A percentile compares a stretch with the other conserved stretches of the same genome.
These are phyloP conservation scores for Coemansia sp. DNA, from an alignment of 192 early-diverging fungal species.

Conservation along the genomic window DNA sequence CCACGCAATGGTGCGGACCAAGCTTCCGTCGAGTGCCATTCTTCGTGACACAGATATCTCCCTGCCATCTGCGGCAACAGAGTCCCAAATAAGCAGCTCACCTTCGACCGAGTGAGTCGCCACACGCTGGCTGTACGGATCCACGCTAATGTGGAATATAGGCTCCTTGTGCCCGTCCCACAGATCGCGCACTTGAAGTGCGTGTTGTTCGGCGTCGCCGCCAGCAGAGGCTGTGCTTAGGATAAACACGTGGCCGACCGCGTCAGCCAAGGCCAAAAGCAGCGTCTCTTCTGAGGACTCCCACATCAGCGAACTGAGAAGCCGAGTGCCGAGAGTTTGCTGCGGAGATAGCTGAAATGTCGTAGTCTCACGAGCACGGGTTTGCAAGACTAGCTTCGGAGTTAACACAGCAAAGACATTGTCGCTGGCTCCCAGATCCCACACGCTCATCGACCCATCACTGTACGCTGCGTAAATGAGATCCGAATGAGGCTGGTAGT, in stretches of 20 bases:
- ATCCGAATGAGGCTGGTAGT: background rate
- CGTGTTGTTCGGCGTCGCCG: background rate
- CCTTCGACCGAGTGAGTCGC: constrained; percentile 46
- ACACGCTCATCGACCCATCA: constrained; percentile 40
- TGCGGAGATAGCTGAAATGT: background rate
- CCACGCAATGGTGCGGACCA: constrained; percentile 50
- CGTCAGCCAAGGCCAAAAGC: constrained; percentile 19
- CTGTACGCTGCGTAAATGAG: constrained; percentile 23
- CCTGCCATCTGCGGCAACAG: constrained; percentile 6
- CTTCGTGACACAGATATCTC: constrained; percentile 19
- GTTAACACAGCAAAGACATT: background rate
- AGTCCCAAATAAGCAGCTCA: constrained; percentile 50
- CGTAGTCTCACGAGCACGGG: constrained; percentile 1
- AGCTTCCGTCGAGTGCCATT: constrained; percentile 40
- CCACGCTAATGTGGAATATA: constrained; percentile 52
- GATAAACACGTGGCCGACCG: constrained; percentile 39
- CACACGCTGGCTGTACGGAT: constrained; percentile 45
- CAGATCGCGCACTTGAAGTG: constrained; percentile 16
- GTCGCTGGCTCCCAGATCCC: constrained; percentile 11
- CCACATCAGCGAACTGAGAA: background rate
- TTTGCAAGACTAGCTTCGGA: constrained; percentile 5
- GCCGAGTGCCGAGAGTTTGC: background rate
- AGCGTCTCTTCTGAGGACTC: background rate
- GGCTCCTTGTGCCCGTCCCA: constrained; percentile 51
- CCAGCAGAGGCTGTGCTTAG: constrained; percentile 4